These are phyloP conservation scores for Fragilariopsis cylindrus DNA, from an alignment of 108 stramenopile species.

Conservation along the genomic window DNA sequence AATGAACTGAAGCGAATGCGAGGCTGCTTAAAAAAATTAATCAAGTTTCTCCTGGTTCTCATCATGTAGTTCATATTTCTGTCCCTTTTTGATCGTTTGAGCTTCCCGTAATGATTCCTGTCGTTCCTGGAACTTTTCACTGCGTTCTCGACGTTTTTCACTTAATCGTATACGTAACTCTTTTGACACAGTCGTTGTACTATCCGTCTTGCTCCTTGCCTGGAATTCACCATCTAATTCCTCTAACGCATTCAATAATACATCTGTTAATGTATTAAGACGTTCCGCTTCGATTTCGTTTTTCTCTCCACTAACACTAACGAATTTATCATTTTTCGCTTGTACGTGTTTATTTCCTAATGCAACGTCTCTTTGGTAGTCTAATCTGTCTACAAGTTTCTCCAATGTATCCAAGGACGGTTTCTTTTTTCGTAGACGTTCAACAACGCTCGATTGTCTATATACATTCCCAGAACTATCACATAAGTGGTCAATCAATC, in stretches of 20 bases:
- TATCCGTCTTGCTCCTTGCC: not conserved
- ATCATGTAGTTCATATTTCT: slow-evolving; percentile 3
- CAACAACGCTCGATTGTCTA: not conserved
- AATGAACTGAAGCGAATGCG: no score
- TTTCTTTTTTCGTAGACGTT: slow-evolving; percentile 11
- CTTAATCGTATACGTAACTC: slow-evolving; percentile 1
- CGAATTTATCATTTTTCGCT: not conserved
- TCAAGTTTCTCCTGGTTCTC: not conserved
- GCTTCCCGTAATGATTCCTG: slow-evolving; percentile 20
- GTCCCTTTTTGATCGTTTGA: slow-evolving; percentile 27
- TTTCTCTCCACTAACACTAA: not conserved
- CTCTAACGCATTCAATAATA: slow-evolving; percentile 8
- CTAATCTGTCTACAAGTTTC: slow-evolving; percentile 22
- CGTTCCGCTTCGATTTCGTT: slow-evolving; percentile 11
- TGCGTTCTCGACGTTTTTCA: slow-evolving; percentile 21
- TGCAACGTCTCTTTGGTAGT: slow-evolving; percentile 19
- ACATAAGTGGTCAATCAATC: slow-evolving; percentile 15
- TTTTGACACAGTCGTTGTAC: slow-evolving; percentile 2
- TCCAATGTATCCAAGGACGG: slow-evolving; percentile 25
- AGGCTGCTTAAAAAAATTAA: not conserved
- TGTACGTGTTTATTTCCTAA: slow-evolving; percentile 18
- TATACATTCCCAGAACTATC: not conserved
- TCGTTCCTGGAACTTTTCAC: slow-evolving; percentile 27
- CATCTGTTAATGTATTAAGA: not conserved
- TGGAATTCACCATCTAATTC: slow-evolving; percentile 22